A percentile compares a stretch with the other conserved stretches of the same genome.
These are phyloP conservation scores for Kandelia obovata DNA, from an alignment of 345 rosid genomes.

Conservation along the genomic window DNA sequence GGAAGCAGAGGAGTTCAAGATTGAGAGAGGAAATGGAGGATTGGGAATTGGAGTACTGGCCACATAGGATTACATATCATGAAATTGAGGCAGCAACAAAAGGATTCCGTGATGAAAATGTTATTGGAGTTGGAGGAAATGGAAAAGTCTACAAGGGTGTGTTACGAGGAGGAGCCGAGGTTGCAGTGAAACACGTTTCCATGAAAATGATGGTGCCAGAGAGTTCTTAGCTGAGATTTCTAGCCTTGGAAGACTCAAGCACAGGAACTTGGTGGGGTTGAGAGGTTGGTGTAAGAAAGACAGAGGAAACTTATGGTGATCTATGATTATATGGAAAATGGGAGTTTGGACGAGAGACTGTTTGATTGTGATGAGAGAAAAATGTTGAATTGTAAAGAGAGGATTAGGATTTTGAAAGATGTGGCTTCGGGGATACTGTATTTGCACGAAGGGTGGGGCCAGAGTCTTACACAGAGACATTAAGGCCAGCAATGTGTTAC, in stretches of 20 bases:
- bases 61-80: constrained; percentile 53
- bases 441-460: constrained; percentile 76
- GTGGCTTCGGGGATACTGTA: constrained; percentile 63
- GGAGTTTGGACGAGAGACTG: constrained; percentile 60
- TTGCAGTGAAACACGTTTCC: constrained; percentile 75
- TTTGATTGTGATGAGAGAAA: constrained; percentile 39
- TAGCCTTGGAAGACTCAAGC: constrained; percentile 69
- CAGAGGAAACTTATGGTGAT: constrained; percentile 62
- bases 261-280: constrained; percentile 58
- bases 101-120: constrained; percentile 58
- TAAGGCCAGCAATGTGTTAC: constrained; percentile 78
- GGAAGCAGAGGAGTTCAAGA: constrained; percentile 40
- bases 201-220: constrained; percentile 63
- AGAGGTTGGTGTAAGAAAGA: constrained; percentile 86
- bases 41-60: constrained; percentile 95
- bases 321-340: constrained; percentile 80
- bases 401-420: constrained; percentile 53
- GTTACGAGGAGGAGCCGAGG: constrained; percentile 49
- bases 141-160: constrained; percentile 80
- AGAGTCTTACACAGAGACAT: constrained; percentile 75
- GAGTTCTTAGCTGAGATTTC: constrained; percentile 71
- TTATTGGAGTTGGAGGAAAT: constrained; percentile 71
- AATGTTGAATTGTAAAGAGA: constrained; percentile 44
- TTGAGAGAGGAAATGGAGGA: constrained; percentile 66
- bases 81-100: constrained; percentile 60